These are phyloP conservation scores for Mucor irregularis DNA, from an alignment of 371 early-diverging fungal genomes.

Conservation along the genomic window DNA sequence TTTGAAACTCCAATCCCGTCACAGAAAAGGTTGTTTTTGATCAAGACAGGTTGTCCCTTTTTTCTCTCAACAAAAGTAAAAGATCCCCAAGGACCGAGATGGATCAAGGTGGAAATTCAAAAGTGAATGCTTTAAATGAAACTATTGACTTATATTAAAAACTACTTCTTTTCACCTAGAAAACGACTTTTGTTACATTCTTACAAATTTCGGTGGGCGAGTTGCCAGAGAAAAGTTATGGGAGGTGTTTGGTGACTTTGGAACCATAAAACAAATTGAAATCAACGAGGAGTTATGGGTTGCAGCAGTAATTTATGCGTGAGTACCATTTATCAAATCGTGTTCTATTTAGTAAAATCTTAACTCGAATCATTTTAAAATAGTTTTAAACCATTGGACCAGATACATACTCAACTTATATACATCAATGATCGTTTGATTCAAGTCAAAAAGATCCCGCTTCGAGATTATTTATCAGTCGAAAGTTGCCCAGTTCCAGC, in stretches of 20 bases:
- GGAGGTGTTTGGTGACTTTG: constrained; percentile 9
- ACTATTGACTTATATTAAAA: too few species aligned
- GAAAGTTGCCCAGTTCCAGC: constrained; percentile 1
- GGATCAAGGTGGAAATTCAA: too few species aligned
- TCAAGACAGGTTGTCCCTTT: too few species aligned
- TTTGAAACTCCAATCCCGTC: too few species aligned
- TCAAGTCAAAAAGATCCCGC: background rate
- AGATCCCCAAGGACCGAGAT: too few species aligned
- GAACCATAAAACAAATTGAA: background rate
- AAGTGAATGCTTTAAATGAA: too few species aligned
- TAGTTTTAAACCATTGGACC: constrained; percentile 8
- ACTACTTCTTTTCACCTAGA: too few species aligned
- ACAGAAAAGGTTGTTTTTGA: too few species aligned
- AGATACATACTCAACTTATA: constrained; percentile 4
- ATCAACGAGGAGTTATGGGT: background rate
- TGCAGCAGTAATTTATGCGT: background rate
- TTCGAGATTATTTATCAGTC: constrained; percentile 1
- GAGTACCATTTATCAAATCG: background rate
- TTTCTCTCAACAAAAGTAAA: too few species aligned
- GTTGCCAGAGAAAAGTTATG: background rate
- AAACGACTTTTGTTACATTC: constrained; percentile 2
- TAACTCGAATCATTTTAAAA: too few species aligned
- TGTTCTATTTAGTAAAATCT: background rate
- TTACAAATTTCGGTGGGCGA: background rate
- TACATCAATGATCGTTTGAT: constrained; percentile 5